Evolutionary conservation across 2,329 filamentous ascomycete genomes (phyloP).

Genomic region (Colletotrichum zoysiae): DNA sequence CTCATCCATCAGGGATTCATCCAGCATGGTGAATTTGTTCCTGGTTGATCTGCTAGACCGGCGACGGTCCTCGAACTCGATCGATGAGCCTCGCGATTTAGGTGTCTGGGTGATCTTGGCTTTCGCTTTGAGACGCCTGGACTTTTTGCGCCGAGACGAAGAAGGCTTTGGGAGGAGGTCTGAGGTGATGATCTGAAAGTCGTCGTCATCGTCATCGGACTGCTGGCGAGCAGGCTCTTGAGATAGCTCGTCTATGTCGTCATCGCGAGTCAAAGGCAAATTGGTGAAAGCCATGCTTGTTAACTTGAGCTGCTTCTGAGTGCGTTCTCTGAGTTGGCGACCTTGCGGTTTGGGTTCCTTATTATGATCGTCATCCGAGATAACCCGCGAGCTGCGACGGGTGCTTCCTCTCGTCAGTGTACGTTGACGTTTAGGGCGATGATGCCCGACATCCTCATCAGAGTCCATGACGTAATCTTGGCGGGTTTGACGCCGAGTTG

Average conservation of each 20-base stretch:
- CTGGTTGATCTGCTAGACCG: slow-evolving; percentile 63
- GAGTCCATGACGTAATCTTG: slow-evolving; percentile 7
- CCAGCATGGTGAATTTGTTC: slow-evolving; percentile 60
- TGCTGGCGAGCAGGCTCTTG: slow-evolving; percentile 45
- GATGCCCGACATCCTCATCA: slow-evolving; percentile 24
- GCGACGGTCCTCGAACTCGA: slow-evolving; percentile 65
- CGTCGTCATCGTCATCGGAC: slow-evolving; percentile 49
- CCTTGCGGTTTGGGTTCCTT: slow-evolving; percentile 6
- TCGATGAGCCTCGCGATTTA: slow-evolving; percentile 56
- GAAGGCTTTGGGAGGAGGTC: slow-evolving; percentile 47
- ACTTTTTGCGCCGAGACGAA: slow-evolving; percentile 38
- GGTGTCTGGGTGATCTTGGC: slow-evolving; percentile 34
- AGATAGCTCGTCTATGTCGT: slow-evolving; percentile 50
- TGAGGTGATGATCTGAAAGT: slow-evolving; percentile 54
- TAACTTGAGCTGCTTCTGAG: slow-evolving; percentile 45
- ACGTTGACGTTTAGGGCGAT: slow-evolving; percentile 32
- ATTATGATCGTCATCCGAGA: slow-evolving; percentile 20
- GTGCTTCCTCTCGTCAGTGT: slow-evolving; percentile 12
- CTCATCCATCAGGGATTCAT: slow-evolving; percentile 69
- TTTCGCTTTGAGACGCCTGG: slow-evolving; percentile 43
- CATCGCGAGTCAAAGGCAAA: slow-evolving; percentile 23
- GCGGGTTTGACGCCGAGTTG: slow-evolving; percentile 6
- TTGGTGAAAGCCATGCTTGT: slow-evolving; percentile 47
- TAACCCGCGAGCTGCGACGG: background rate
- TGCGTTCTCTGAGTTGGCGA: slow-evolving; percentile 43